phyloP scores from a whole-genome alignment of 805 yeast genomes.

The Ogataea chonburiensis region DNA sequence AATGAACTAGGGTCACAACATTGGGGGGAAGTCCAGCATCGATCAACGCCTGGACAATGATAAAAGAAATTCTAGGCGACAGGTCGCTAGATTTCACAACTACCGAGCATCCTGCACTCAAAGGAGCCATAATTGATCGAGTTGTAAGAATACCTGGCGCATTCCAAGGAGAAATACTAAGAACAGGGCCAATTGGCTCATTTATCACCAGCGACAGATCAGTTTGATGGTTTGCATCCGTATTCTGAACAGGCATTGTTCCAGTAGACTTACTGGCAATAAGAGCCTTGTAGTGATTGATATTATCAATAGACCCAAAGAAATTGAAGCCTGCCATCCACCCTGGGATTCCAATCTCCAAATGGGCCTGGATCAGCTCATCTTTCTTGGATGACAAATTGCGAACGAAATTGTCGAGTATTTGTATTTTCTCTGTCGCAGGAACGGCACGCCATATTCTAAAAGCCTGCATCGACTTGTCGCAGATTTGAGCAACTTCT shows the following conservation, averaged over 20 bases:
- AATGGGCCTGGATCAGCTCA: slow-evolving; percentile 26
- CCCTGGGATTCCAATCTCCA: slow-evolving; percentile 35
- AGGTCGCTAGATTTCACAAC: slow-evolving; percentile 41
- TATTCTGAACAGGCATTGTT: slow-evolving; percentile 22
- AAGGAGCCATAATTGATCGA: slow-evolving; percentile 42
- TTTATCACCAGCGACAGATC: slow-evolving; percentile 30
- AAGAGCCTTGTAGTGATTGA: slow-evolving; percentile 32
- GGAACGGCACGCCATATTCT: slow-evolving; percentile 1
- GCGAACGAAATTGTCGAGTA: slow-evolving; percentile 1
- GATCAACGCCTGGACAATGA: slow-evolving; percentile 35
- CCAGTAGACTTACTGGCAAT: slow-evolving; percentile 23
- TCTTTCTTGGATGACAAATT: slow-evolving; percentile 9
- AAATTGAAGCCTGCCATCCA: slow-evolving; percentile 40
- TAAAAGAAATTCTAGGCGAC: slow-evolving; percentile 35
- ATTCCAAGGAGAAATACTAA: slow-evolving; percentile 50
- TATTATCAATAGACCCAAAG: slow-evolving; percentile 30
- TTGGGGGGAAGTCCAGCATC: slow-evolving; percentile 41
- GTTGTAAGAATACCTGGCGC: slow-evolving; percentile 43
- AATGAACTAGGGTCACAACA: slow-evolving; percentile 38
- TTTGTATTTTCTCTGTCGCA: slow-evolving; percentile 5
- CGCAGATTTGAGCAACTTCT: not conserved
- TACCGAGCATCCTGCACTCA: slow-evolving; percentile 51
- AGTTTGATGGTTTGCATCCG: not conserved
- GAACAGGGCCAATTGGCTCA: slow-evolving; percentile 45
- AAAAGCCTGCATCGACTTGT: slow-evolving; percentile 3